Evolutionary conservation across 768 basidiomycete genomes (phyloP), one percentile per base, ranked within the genome.

Genomic region (Baorangia bicolor): DNA sequence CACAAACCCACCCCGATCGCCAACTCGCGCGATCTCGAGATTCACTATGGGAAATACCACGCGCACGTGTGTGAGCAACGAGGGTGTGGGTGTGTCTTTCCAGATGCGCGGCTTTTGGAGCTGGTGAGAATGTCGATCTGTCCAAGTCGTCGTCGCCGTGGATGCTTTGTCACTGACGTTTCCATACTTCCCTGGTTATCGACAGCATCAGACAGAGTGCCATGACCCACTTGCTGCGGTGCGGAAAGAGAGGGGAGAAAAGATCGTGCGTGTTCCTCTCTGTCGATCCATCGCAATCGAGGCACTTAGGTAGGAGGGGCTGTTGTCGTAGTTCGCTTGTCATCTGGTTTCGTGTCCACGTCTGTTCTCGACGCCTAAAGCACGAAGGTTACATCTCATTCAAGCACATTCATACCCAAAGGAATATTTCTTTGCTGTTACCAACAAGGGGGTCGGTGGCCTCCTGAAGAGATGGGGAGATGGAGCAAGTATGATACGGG

Each of bases 351-450:
- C 76, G 2, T 88, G 88, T 70, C 64, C 78, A 38, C 79, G 82
- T 50, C 62, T 77, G 12, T 95, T 94, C 68, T 65, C 73, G 9
- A 86, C 82, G 1, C 94, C 93, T 1, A 92, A 90, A 70, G 73
- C 82, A 16, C 80, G 94, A 18, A 76, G 94, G 23, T 75, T 90
- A 41, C 94, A 95, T 74, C 80, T 96, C 49, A 90, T 95, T 43
- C 79, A 86, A 62, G 82, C 78, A 14, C 94, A 96, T 63, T 83
- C 79, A 48, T 96, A 88, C 66, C 92, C 93, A 5, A 91, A 91
- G 66, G 84, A 94, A 65, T 96, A 88, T 70, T 95, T 92, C 73
- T 96, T 95, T 68, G 83, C 89, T 20, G 87, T 96, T 20, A 94
- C 91, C 16, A 94, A 94, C 73, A 93, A 90, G 67, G 94, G 94